These are phyloP conservation scores for Cucurbita ficifolia DNA, from an alignment of 306 rosid genomes.

Conservation along the genomic window DNA sequence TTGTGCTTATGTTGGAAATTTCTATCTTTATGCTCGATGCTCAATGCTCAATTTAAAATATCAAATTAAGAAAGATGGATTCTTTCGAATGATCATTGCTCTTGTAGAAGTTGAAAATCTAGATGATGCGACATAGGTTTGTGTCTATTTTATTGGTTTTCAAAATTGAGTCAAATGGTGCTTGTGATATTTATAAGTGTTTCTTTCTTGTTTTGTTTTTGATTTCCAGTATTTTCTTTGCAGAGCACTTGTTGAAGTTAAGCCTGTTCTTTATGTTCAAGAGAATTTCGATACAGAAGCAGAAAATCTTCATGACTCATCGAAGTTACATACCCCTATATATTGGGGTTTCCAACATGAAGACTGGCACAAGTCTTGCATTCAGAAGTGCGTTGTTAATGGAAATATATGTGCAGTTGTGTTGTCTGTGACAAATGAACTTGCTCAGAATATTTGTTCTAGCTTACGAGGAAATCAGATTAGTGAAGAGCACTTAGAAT, in stretches of 20 bases:
- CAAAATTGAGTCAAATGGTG: not conserved
- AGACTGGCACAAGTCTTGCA: slow-evolving; percentile 62
- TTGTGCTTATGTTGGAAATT: not conserved
- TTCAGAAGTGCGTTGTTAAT: slow-evolving; percentile 47
- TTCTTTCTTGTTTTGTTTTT: not conserved
- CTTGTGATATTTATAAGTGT: not conserved
- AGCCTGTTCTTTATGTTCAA: slow-evolving; percentile 68
- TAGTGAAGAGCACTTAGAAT: slow-evolving; percentile 31
- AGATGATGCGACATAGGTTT: not conserved
- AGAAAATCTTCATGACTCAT: slow-evolving; percentile 15
- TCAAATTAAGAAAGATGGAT: not conserved
- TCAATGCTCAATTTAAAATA: not conserved
- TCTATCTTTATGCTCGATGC: not conserved
- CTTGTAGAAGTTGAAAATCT: not conserved
- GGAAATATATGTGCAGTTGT: slow-evolving; percentile 51
- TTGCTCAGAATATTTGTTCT: slow-evolving; percentile 36
- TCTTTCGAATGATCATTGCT: not conserved
- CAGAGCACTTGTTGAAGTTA: slow-evolving; percentile 79
- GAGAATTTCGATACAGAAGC: slow-evolving; percentile 28
- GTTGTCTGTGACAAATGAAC: slow-evolving; percentile 44
- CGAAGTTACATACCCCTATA: slow-evolving; percentile 15
- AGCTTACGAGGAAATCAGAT: slow-evolving; percentile 21
- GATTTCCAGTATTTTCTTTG: slow-evolving; percentile 1
- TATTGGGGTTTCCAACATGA: slow-evolving; percentile 59
- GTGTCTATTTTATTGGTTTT: not conserved